phyloP scores from a whole-genome alignment of 352 stramenopile species.

The Phytophthora pinifolia region DNA sequence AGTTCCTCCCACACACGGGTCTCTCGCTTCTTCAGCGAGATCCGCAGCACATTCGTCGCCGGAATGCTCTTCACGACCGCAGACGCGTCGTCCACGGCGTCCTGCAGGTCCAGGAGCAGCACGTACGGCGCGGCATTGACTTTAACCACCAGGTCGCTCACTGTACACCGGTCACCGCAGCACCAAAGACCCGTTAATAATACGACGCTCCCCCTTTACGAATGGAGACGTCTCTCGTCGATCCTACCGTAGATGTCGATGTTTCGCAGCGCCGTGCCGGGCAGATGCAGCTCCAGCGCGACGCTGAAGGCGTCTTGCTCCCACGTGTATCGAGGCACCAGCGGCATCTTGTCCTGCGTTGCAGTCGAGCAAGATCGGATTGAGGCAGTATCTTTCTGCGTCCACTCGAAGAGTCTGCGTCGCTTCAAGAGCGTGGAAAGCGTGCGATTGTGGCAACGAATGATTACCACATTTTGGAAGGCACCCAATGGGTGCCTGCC shows the following conservation, averaged over 20 bases:
- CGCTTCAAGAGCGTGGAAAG: constrained; percentile 26
- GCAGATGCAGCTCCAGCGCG: constrained; percentile 54
- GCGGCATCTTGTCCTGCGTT: constrained; percentile 45
- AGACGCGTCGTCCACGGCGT: constrained; percentile 52
- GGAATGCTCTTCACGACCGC: constrained; percentile 48
- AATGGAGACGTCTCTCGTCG: neutral
- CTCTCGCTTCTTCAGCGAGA: constrained; percentile 49
- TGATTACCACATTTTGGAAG: too few species aligned
- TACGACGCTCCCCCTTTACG: neutral
- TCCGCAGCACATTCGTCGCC: constrained; percentile 39
- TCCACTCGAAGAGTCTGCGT: constrained; percentile 2
- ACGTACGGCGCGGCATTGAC: constrained; percentile 79
- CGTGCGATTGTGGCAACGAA: neutral
- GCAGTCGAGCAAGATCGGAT: neutral
- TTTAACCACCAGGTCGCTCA: constrained; percentile 81
- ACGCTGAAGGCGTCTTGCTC: constrained; percentile 54
- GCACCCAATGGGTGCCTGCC: too few species aligned
- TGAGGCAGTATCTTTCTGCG: constrained; percentile 20
- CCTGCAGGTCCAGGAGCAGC: constrained; percentile 66
- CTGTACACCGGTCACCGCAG: constrained; percentile 23
- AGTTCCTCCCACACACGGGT: constrained; percentile 48
- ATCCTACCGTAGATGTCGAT: constrained; percentile 71
- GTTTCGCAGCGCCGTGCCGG: constrained; percentile 42
- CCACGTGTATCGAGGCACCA: constrained; percentile 68
- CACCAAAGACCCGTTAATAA: neutral